phyloP scores from a whole-genome alignment of 441 rosid genomes.

The Eruca vesicaria region DNA sequence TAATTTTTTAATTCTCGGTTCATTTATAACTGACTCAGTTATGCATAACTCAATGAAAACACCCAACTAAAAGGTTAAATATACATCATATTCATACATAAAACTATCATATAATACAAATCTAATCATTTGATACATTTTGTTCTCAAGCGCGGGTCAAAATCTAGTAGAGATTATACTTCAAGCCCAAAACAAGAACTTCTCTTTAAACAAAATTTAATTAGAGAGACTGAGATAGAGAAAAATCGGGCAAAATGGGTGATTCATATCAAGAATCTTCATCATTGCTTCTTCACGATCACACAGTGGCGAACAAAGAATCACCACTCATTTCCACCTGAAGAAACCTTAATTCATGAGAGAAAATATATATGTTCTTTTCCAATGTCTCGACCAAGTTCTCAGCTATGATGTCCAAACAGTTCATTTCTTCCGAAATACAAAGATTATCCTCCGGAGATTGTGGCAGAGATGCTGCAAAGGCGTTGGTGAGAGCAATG shows the following conservation, averaged over 20 bases:
- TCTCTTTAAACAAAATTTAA: constrained; percentile 6
- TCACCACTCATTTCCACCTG: constrained; percentile 46
- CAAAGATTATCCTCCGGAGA: constrained; percentile 46
- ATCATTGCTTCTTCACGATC: constrained; percentile 42
- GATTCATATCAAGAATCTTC: constrained; percentile 29
- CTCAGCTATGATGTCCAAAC: constrained; percentile 74
- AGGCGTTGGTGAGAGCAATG: constrained; percentile 36
- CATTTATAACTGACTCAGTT: too few species aligned
- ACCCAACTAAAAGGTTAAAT: too few species aligned
- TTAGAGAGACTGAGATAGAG: neutral
- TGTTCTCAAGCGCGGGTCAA: too few species aligned
- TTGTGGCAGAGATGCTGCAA: constrained; percentile 45
- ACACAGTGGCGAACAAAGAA: constrained; percentile 48
- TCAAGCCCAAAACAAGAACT: constrained; percentile 17
- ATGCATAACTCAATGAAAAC: too few species aligned
- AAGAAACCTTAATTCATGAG: constrained; percentile 20
- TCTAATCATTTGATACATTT: too few species aligned
- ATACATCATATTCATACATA: too few species aligned
- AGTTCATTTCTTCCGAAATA: constrained; percentile 64
- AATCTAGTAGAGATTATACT: constrained; percentile 10
- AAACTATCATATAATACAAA: too few species aligned
- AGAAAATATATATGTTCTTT: constrained; percentile 52
- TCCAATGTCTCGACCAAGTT: constrained; percentile 79
- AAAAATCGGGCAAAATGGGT: constrained; percentile 43
- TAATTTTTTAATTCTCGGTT: too few species aligned